Conservation (phyloP, 1,139 yeast species). For the Kazachstania sp. region DNA sequence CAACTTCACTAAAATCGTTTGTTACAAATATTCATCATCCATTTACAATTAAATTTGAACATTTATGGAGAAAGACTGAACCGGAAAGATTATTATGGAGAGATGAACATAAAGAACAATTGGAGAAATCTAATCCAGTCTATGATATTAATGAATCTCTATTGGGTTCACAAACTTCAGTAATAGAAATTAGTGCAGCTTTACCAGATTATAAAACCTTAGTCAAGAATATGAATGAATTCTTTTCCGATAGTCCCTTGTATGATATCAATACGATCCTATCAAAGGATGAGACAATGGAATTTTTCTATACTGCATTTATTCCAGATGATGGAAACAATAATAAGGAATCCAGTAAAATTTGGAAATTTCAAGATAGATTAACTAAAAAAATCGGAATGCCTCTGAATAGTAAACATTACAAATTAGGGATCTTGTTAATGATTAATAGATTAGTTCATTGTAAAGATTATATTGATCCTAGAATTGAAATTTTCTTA, state of each 20-base stretch:
- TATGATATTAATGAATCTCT: neutral
- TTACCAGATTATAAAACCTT: neutral
- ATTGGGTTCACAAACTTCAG: neutral
- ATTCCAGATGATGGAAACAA: neutral
- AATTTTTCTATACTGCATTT: neutral
- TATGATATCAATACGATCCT: neutral
- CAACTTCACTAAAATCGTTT: neutral
- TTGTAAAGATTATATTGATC: constrained; percentile 14
- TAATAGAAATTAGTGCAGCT: neutral
- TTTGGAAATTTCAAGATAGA: neutral
- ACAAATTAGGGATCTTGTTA: constrained; percentile 20
- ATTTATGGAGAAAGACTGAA: neutral
- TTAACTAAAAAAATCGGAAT: neutral
- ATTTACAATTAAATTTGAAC: neutral
- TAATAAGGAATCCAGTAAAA: neutral
- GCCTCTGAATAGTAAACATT: constrained; percentile 5
- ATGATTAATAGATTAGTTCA: constrained; percentile 15
- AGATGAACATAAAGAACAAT: neutral
- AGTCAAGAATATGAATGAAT: neutral
- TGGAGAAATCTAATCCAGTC: neutral
- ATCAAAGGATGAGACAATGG: neutral
- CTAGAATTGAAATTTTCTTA: constrained; percentile 12
- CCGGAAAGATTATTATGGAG: neutral
- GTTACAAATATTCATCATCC: neutral
- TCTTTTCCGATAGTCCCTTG: neutral